These are phyloP conservation scores for Pholiota conissans DNA, from an alignment of 768 basidiomycete species.

Conservation along the genomic window DNA sequence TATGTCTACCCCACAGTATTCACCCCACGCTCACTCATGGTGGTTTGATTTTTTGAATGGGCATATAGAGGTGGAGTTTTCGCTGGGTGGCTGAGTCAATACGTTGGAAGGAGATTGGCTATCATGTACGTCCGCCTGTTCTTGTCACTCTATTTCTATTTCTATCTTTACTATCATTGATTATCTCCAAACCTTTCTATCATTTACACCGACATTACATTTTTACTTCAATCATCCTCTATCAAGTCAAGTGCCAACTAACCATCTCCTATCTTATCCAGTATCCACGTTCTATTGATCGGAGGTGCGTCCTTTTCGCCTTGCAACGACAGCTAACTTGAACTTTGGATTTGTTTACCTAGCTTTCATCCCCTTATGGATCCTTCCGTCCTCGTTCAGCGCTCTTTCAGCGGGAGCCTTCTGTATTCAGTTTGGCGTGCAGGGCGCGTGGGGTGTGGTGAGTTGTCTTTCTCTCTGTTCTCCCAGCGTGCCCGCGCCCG, in stretches of 20 bases:
- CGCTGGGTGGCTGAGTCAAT: conserved; percentile 74
- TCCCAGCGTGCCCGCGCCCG: neutral
- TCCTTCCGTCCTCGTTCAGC: conserved; percentile 68
- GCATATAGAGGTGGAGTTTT: conserved; percentile 63
- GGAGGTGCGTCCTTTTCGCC: conserved; percentile 34
- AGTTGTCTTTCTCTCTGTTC: conserved; percentile 33
- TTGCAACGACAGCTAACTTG: neutral
- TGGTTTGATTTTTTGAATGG: neutral
- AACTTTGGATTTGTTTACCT: neutral
- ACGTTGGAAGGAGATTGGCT: conserved; percentile 80
- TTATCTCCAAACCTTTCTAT: neutral
- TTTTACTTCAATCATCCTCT: neutral
- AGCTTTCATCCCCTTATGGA: conserved; percentile 79
- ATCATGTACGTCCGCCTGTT: conserved; percentile 49
- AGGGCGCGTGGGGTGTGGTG: conserved; percentile 90
- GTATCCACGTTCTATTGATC: conserved; percentile 54
- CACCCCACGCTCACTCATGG: neutral
- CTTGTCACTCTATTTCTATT: too few species aligned
- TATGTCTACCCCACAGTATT: conserved; percentile 16
- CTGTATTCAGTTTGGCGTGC: conserved; percentile 84
- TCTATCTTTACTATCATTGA: neutral
- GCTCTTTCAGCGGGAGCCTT: conserved; percentile 83
- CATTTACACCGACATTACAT: neutral
- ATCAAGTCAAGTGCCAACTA: neutral
- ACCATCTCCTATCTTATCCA: conserved; percentile 17